Evolutionary conservation across 139 green algal genomes (phyloP).

Genomic region (Picochlorum sp.): DNA sequence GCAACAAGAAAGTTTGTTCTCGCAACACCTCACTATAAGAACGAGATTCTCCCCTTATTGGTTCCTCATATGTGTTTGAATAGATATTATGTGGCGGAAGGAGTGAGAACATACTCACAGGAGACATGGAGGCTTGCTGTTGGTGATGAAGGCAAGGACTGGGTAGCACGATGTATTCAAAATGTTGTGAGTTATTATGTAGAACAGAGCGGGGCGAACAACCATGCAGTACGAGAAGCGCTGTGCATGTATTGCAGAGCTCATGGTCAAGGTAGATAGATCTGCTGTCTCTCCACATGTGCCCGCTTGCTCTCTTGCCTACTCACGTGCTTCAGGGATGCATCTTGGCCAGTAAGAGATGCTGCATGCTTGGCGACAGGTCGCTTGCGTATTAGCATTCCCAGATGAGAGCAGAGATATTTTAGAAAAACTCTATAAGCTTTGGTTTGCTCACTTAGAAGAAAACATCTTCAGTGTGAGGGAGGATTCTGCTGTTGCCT

Average conservation of each 20-base stretch:
- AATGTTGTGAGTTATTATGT: constrained; percentile 68
- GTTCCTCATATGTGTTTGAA: constrained; percentile 87
- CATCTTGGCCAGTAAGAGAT: constrained; percentile 71
- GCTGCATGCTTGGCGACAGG: constrained; percentile 36
- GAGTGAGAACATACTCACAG: constrained; percentile 67
- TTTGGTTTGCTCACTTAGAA: constrained; percentile 77
- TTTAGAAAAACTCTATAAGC: constrained; percentile 48
- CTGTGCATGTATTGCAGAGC: constrained; percentile 89
- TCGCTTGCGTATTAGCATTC: constrained; percentile 52
- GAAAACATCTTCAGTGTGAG: constrained; percentile 87
- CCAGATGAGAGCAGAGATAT: constrained; percentile 36
- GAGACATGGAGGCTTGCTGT: constrained; percentile 74
- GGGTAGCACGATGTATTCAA: constrained; percentile 38
- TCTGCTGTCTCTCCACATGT: constrained; percentile 54
- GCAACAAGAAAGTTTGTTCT: constrained; percentile 62
- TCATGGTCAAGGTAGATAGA: constrained; percentile 72
- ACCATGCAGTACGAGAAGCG: constrained; percentile 83
- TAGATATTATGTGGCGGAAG: constrained; percentile 87
- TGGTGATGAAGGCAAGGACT: constrained; percentile 42
- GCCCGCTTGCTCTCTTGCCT: constrained; percentile 54
- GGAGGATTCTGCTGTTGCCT: constrained; percentile 56
- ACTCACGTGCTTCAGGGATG: constrained; percentile 70
- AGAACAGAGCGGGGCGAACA: constrained; percentile 64
- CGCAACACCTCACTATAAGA: constrained; percentile 14
- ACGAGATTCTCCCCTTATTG: constrained; percentile 46